Percentiles rank a stretch among this genome's conserved stretches.
Evolutionary conservation across 768 basidiomycete genomes (phyloP).

Genomic region (Krasilnikovozyma curviuscula): DNA sequence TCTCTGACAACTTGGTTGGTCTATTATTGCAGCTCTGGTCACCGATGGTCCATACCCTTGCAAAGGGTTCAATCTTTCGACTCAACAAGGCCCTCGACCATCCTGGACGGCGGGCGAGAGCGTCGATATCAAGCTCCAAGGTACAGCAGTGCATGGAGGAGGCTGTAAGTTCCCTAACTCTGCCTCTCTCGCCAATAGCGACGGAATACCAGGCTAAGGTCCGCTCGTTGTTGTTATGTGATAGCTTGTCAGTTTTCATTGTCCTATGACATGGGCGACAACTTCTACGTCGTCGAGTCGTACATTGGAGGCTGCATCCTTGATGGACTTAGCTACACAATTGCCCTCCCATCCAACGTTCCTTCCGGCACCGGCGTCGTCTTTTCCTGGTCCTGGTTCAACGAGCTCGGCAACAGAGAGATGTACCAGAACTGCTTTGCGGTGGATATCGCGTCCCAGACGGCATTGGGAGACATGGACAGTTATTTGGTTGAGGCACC

Average conservation of each 20-base stretch:
- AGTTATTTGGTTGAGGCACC: constrained; percentile 3
- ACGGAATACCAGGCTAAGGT: neutral
- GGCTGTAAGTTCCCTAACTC: constrained; percentile 17
- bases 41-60: constrained; percentile 26
- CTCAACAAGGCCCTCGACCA: constrained; percentile 12
- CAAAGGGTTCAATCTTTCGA: constrained; percentile 22
- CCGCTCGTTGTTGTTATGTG: neutral
- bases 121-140: constrained; percentile 20
- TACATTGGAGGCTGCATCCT: constrained; percentile 27
- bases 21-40: constrained; percentile 23
- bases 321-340: constrained; percentile 15
- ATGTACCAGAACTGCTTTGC: constrained; percentile 11
- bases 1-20: neutral
- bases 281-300: constrained; percentile 26
- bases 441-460: neutral
- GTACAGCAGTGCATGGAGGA: constrained; percentile 25
- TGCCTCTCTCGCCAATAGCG: neutral
- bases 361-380: constrained; percentile 17
- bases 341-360: constrained; percentile 23
- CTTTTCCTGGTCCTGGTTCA: constrained; percentile 30
- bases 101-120: constrained; percentile 23
- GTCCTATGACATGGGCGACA: constrained; percentile 28
- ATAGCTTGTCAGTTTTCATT: constrained; percentile 26
- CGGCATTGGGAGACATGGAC: neutral
- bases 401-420: constrained; percentile 25